A percentile compares a stretch with the other conserved stretches of the same genome.
Conservation (phyloP, 257 asterid genomes). For the Lycium barbarum region DNA sequence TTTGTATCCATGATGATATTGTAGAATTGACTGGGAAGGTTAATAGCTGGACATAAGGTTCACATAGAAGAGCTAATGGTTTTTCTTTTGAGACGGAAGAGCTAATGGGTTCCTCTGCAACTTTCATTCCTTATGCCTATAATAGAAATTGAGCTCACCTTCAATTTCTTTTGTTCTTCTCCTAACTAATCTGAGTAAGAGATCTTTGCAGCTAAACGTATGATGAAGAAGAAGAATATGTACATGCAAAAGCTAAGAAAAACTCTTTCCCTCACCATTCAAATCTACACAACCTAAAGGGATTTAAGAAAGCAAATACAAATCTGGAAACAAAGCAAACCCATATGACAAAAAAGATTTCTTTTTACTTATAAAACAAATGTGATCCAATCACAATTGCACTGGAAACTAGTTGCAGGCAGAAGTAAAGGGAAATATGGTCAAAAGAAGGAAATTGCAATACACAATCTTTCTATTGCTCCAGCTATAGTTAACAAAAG, state of each 20-base stretch:
- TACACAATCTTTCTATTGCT: background rate
- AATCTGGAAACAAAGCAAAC: background rate
- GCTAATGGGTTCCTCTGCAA: background rate
- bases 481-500: background rate
- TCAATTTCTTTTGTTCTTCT: background rate
- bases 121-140: background rate
- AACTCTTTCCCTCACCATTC: background rate
- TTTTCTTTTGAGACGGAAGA: too few relatives aligned
- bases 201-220: background rate
- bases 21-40: background rate
- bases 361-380: background rate
- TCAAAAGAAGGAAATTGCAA: too few relatives aligned
- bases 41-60: background rate
- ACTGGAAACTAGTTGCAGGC: background rate
- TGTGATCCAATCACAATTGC: background rate
- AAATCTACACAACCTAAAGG: too few relatives aligned
- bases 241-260: background rate
- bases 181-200: background rate
- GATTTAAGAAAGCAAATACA: background rate
- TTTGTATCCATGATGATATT: background rate
- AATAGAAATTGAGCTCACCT: background rate
- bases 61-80: conserved; percentile 5
- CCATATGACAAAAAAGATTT: background rate
- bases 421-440: background rate
- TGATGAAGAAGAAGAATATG: background rate